Base-by-base conservation (phyloP, 2,329 filamentous ascomycete genomes). In the Claviceps spartinae region DNA sequence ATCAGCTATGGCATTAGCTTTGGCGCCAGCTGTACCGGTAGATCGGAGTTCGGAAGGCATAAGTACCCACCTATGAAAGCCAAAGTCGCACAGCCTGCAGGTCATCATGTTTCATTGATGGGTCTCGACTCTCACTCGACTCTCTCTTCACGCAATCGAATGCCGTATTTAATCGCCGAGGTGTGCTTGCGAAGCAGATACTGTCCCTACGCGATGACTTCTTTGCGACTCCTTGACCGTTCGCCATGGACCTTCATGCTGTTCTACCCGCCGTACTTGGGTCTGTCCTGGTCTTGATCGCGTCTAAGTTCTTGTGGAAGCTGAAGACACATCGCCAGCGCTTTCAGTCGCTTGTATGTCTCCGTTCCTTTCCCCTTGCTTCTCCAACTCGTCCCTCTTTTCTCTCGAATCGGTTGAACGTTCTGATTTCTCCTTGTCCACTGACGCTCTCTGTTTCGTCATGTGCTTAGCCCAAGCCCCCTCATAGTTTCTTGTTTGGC, bases 401-500 rank as follows among this genome's bases (percentile, higher is more conserved):
- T 36, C 9, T 24, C n/a, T n/a, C n/a, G 8, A 13, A 5, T 40
- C 2, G 34, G 14, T n/a, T 18, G 20, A 14, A 13, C 20, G 18
- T 24, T 34, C 30, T 34, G 30, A 4, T 34, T 34, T 34, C 3
- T 34, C 9, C 11, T 22, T 24, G 20, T 43, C 4, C 4, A 16
- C 47, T 41, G 14, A 41, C 22, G 8, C 22, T 11, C 14, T 30
- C 36, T 41, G 4, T 18, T 41, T 8, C 26, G 13, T 30, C 37
- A 30, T 5, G 37, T 46, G 8, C 34, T 40, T 42, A 50, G 49
- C 42, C 49, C 30, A 50, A 45, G 38, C 49, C 41, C 30, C 49
- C 49, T 45, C 49, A 46, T 30, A 50, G 49, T 22, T 46, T 50
- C 36, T 26, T 40, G 7, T 38, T 46, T 30, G 49, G 49, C 34